These are phyloP conservation scores for Leavenworthia alabamica DNA, from an alignment of 345 rosid species.

Conservation along the genomic window DNA sequence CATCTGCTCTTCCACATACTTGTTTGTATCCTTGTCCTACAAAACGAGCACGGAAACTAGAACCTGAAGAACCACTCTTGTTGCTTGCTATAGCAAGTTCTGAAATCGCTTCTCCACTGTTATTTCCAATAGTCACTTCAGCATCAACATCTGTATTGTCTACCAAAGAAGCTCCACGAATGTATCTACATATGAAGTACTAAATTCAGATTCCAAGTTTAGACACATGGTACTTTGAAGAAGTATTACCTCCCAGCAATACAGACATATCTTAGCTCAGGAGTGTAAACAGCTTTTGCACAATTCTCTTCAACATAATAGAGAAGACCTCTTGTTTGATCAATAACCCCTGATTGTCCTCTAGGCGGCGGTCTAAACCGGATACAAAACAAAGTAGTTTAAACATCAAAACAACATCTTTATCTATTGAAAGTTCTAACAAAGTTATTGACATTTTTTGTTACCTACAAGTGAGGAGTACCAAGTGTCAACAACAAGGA, in stretches of 20 bases:
- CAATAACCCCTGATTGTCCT: slow-evolving; percentile 68
- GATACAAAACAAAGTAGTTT: neutral
- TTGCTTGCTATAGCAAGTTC: slow-evolving; percentile 42
- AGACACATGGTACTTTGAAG: too few species aligned
- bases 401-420: neutral
- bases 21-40: slow-evolving; percentile 97
- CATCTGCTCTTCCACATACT: slow-evolving; percentile 87
- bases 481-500: slow-evolving; percentile 82
- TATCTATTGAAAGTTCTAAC: neutral
- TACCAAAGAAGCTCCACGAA: slow-evolving; percentile 56
- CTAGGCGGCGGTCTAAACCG: slow-evolving; percentile 78
- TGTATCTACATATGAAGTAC: slow-evolving; percentile 44
- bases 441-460: slow-evolving; percentile 1
- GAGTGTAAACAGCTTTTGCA: slow-evolving; percentile 64
- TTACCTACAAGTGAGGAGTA: slow-evolving; percentile 91
- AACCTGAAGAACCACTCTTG: slow-evolving; percentile 21
- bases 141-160: slow-evolving; percentile 40
- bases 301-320: slow-evolving; percentile 65
- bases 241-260: slow-evolving; percentile 79
- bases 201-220: slow-evolving; percentile 1
- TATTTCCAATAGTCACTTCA: slow-evolving; percentile 30
- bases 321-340: slow-evolving; percentile 93
- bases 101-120: slow-evolving; percentile 34
- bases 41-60: slow-evolving; percentile 61
- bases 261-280: slow-evolving; percentile 76